Evolutionary conservation across 495 filamentous ascomycete species (phyloP).

Genomic region (Aspergillus panamensis): DNA sequence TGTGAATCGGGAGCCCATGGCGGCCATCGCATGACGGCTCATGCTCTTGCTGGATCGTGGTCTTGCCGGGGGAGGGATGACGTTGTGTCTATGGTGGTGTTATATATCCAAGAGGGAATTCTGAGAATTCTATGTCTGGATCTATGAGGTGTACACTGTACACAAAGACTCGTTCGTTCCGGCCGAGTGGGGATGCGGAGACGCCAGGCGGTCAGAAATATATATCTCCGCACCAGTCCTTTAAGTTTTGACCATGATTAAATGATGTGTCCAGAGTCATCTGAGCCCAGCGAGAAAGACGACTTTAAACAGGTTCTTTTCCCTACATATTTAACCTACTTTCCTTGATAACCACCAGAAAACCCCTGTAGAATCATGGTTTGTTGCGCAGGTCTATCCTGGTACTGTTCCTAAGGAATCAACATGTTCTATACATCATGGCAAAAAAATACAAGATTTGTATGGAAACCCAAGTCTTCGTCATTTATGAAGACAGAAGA

Average conservation of each 20-base stretch:
- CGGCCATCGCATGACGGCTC: constrained; percentile 52
- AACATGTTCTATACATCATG: constrained; percentile 20
- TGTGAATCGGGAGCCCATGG: constrained; percentile 42
- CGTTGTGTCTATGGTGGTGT: constrained; percentile 3
- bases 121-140: not conserved
- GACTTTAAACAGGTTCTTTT: too few species aligned
- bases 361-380: constrained; percentile 3
- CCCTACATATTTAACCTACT: not conserved
- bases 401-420: constrained; percentile 5
- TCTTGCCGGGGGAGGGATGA: constrained; percentile 9
- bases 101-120: not conserved
- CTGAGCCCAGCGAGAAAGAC: too few species aligned
- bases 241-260: not conserved
- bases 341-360: not conserved
- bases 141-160: not conserved
- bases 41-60: constrained; percentile 26
- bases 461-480: constrained; percentile 2
- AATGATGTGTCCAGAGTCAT: not conserved
- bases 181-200: too few species aligned
- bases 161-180: not conserved
- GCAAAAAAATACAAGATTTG: constrained; percentile 19
- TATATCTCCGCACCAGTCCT: not conserved
- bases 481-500: constrained; percentile 10
- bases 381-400: constrained; percentile 15
- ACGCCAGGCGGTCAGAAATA: not conserved